A percentile compares a stretch with the other conserved stretches of the same genome.
These are phyloP conservation scores for Rutstroemia sp. DNA, from an alignment of 2,329 filamentous ascomycete genomes.

Conservation along the genomic window DNA sequence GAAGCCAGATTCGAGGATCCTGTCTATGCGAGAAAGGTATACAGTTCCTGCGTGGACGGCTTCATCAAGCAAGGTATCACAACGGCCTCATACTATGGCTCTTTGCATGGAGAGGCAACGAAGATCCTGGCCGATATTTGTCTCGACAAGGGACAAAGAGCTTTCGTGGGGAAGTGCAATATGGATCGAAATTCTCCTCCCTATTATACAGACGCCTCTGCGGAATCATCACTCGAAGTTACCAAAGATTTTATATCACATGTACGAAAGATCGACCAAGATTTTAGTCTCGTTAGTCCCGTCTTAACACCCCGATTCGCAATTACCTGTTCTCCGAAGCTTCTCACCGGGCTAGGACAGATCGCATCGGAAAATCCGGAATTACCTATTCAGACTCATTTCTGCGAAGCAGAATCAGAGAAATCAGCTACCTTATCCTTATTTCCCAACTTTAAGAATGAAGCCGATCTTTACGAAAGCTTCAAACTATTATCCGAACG, in stretches of 20 bases:
- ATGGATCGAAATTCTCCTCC: slow-evolving; percentile 58
- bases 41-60: slow-evolving; percentile 66
- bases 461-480: slow-evolving; percentile 51
- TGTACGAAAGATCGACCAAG: slow-evolving; percentile 40
- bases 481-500: slow-evolving; percentile 47
- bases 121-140: slow-evolving; percentile 82
- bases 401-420: slow-evolving; percentile 58
- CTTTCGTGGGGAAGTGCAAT: slow-evolving; percentile 75
- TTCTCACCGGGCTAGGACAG: slow-evolving; percentile 48
- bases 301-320: slow-evolving; percentile 28
- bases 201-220: slow-evolving; percentile 41
- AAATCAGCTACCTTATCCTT: slow-evolving; percentile 46
- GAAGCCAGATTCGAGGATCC: slow-evolving; percentile 61
- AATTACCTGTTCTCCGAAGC: slow-evolving; percentile 43
- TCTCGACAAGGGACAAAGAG: slow-evolving; percentile 69
- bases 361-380: slow-evolving; percentile 41
- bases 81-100: slow-evolving; percentile 84
- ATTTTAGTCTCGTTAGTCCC: slow-evolving; percentile 44
- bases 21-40: slow-evolving; percentile 58
- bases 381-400: slow-evolving; percentile 58
- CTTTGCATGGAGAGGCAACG: slow-evolving; percentile 73
- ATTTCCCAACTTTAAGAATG: slow-evolving; percentile 48
- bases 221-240: slow-evolving; percentile 30
- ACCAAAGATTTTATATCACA: slow-evolving; percentile 12
- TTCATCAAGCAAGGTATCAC: slow-evolving; percentile 86